Base-by-base conservation (phyloP, 352 stramenopile genomes). In the Pythium dissotocum region DNA sequence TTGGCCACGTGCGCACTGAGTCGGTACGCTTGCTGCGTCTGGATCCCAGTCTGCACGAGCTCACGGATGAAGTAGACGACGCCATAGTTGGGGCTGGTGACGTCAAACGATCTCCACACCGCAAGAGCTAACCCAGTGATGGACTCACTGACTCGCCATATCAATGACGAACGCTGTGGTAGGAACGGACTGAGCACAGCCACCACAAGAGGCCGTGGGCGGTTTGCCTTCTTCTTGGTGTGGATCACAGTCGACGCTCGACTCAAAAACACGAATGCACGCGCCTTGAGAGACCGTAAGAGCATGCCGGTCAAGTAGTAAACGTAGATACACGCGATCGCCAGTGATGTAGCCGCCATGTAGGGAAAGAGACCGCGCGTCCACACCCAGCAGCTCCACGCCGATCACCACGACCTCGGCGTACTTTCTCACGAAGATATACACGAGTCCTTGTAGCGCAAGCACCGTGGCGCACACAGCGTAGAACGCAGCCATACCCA, bases 11-110 rank as follows among this genome's bases (percentile, higher is more conserved):
- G 46, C 14, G 57, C 44, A 4, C 70, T 77, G 12, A 73, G 44
- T 3, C 61, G 49, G 26, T 77, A 77, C 21, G 72, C 72, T 58
- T 79, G 69, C 24, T 67, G 42, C 5, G 72, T 67, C 51, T 79
- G 72, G 6, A 79, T 38, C 9, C 8, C 55, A 9, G 58, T 68
- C 56, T 77, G 69, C 13, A 79, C 33, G 26, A 75, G 28, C 51
- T 79, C 72, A 6, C 65, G 72, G 2, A 58, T 32, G n/a, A 75
- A n/a, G 61, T 63, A 73, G 9, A 73, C 48, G 38, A 69, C 56
- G 8, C 57, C 67, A 30, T 69, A 73, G 44, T 73, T 69, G 38
- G 56, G 46, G 13, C 49, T 66, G 4, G 60, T 66, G 13, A 73
- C 57, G 12, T 52, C 36, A 26, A 69, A 66, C 21, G 61, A 52